Base-by-base conservation (phyloP, 2,329 filamentous ascomycete species). In the Knufia petricola region DNA sequence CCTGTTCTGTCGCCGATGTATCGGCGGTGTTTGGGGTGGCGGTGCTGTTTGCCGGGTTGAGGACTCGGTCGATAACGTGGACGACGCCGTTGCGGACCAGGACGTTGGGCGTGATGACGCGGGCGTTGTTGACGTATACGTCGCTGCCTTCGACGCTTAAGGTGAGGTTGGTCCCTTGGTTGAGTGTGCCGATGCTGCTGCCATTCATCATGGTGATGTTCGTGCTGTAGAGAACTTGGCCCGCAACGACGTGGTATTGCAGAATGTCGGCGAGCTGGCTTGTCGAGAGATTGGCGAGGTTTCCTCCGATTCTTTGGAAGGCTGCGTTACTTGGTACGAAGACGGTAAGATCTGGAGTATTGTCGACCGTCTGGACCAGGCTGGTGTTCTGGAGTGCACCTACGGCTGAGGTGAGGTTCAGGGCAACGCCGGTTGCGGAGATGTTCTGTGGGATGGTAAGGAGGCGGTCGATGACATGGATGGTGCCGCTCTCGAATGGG, bases 301-400 rank as follows among this genome's bases (percentile, higher is more conserved):
- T 65, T 49, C 71, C 77, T 46, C 74, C 77, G 41, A 85, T 76
- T 21, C 66, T 63, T 28, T 72, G 66, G 66, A 85, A 79, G 8
- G 81, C 81, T 1, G 66, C 67, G 60, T 84, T 81, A 59, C 66
- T 72, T 1, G 82, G 81, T 0, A 76, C 78, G 55, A 85, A 84
- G 52, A 85, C 69, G 48, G 82, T 85, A 32, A 84, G 55, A 58
- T 79, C 71, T 4, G 58, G 55, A 2, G 64, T 20, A 9, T 20
- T n/a, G 30, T 55, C 52, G 17, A 57, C 13, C 13, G 50, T 41
- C 17, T 51, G 37, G 6, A 32, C 49, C 20, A 64, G 24, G 66
- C 40, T 65, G 4, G 69, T 64, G 1, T 62, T 59, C 32, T 61
- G 62, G 26, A 80, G 63, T 4, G 75, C 71, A 36, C 74, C 69